Base-by-base conservation (phyloP, 768 basidiomycete genomes). In the Lanmaoa rubissima region DNA sequence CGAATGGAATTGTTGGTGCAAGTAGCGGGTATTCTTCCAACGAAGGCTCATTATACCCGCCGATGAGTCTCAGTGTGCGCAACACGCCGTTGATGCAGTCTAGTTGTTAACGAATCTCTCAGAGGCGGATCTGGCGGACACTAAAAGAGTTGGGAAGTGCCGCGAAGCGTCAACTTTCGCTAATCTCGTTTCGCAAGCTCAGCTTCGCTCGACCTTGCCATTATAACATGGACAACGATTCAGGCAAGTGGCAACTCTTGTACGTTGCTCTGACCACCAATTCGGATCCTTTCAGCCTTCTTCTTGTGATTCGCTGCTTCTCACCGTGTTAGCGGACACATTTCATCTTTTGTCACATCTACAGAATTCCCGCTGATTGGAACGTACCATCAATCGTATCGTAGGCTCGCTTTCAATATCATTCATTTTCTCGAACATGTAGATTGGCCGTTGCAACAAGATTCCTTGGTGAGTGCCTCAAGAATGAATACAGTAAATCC, bases 61-160 rank as follows among this genome's bases (percentile, higher is more conserved):
- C 51, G 8, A 48, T 12, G 2, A 60, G 26, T 45, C 44, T 68
- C 17, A 14, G 41, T 14, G 70, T 70, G 55, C 62, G 69, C 11
- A 38, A 10, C 14, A 28, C 28, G 31, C 11, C 21, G 4, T 44
- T 5, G 8, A 36, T 40, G 21, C 14, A n/a, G 4, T 34, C 11
- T 12, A 2, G 5, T 14, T 28, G 40, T 41, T 26, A 21, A 12
- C 13, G n/a, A 46, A 43, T 19, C 4, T 34, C 36, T 28, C 28
- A 70, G 69, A 55, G 48, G 28, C 64, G 66, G 17, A 57, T 61
- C 16, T 60, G 70, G 60, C 54, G 48, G 9, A 48, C 42, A 38
- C 26, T 70, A 1, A 61, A 47, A 46, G 41, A 26, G n/a, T 19
- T 66, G 10, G 61, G 61, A 17, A 42, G 43, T 5, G 53, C 51